These are phyloP conservation scores for Kodamaea restingae DNA, from an alignment of 805 yeast species.

Conservation along the genomic window DNA sequence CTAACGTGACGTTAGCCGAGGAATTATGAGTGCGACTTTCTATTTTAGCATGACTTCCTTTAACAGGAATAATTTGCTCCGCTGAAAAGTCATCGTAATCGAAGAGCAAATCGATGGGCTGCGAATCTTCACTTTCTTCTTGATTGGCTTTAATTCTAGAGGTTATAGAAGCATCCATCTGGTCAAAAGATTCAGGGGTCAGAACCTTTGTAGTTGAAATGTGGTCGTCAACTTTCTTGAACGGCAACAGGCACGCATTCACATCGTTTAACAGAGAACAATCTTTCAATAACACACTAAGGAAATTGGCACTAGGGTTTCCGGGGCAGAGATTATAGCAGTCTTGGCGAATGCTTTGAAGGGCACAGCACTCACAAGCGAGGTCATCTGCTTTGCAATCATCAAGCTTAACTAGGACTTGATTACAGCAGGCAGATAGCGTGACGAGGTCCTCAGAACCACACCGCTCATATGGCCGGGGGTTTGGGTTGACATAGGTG, in stretches of 20 bases:
- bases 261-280: slow-evolving; percentile 45
- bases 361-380: slow-evolving; percentile 56
- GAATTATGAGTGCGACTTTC: neutral
- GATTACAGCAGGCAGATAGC: slow-evolving; percentile 43
- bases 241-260: slow-evolving; percentile 49
- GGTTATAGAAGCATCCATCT: slow-evolving; percentile 2
- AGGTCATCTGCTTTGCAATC: slow-evolving; percentile 51
- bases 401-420: slow-evolving; percentile 42
- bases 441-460: slow-evolving; percentile 41
- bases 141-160: slow-evolving; percentile 1
- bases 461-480: slow-evolving; percentile 39
- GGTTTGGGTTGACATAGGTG: slow-evolving; percentile 45
- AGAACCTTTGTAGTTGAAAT: neutral
- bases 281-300: slow-evolving; percentile 43
- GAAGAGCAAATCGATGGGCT: slow-evolving; percentile 3
- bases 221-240: slow-evolving; percentile 39
- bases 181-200: neutral
- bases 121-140: neutral
- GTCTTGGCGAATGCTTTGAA: slow-evolving; percentile 43
- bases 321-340: slow-evolving; percentile 48
- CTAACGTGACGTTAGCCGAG: too few relatives aligned
- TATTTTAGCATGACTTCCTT: neutral
- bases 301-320: slow-evolving; percentile 44
- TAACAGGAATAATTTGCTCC: neutral
- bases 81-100: slow-evolving; percentile 5